These are phyloP conservation scores for Naganishia vishniacii DNA, from an alignment of 768 basidiomycete genomes.

Conservation along the genomic window DNA sequence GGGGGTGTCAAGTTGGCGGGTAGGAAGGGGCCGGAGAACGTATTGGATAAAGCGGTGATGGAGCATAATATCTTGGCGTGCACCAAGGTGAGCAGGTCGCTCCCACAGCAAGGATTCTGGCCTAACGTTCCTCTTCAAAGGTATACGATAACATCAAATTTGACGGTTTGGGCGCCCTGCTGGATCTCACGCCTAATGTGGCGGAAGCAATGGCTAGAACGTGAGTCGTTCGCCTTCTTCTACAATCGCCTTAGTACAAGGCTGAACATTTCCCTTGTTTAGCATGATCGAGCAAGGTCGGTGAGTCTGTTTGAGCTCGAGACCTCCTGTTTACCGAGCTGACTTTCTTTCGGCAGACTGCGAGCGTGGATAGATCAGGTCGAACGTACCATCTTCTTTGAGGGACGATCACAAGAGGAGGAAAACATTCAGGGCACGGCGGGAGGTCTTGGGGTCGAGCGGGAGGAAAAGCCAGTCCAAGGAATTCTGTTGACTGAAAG, in stretches of 20 bases:
- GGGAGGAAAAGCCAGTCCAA: conserved; percentile 73
- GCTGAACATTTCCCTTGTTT: background rate
- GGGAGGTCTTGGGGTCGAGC: conserved; percentile 80
- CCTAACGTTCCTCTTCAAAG: conserved; percentile 26
- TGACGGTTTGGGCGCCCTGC: conserved; percentile 77
- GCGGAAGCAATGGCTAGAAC: conserved; percentile 90
- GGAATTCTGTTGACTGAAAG: conserved; percentile 80
- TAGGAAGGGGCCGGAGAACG: conserved; percentile 86
- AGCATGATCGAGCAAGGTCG: conserved; percentile 99
- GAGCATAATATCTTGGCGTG: conserved; percentile 96
- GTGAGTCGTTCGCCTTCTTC: conserved; percentile 26
- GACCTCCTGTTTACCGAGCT: background rate
- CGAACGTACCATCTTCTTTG: conserved; percentile 88
- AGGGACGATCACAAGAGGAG: conserved; percentile 69
- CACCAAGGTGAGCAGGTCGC: conserved; percentile 59
- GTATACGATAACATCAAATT: conserved; percentile 97
- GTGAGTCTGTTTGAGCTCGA: conserved; percentile 25
- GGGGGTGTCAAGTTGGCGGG: conserved; percentile 55
- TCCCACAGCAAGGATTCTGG: background rate
- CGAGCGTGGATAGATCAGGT: conserved; percentile 94
- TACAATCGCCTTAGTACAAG: background rate
- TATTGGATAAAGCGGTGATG: conserved; percentile 94
- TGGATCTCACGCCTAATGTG: conserved; percentile 82
- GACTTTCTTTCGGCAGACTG: conserved; percentile 47
- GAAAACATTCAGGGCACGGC: conserved; percentile 91